phyloP scores from a whole-genome alignment of 805 yeast genomes.

The Starmerella roubikii region DNA sequence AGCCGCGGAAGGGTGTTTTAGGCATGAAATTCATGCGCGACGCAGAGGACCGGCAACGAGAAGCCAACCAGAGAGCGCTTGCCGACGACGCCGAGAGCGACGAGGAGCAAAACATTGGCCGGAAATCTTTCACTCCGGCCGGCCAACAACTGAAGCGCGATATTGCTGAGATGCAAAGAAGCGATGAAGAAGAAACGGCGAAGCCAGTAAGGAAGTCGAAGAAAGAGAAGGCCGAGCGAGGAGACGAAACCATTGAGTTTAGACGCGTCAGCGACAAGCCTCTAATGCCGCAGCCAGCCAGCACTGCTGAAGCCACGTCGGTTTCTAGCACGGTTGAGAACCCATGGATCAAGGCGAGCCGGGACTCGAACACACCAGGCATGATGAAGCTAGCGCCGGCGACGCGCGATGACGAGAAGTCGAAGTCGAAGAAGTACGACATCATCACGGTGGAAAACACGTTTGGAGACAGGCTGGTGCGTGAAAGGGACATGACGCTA shows the following conservation, averaged over 20 bases:
- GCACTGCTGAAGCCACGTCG: background rate
- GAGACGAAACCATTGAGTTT: constrained; percentile 6
- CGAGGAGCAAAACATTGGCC: constrained; percentile 40
- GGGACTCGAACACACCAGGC: constrained; percentile 2
- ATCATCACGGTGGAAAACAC: constrained; percentile 18
- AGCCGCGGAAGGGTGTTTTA: constrained; percentile 67
- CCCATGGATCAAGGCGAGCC: constrained; percentile 11
- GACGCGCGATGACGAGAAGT: background rate
- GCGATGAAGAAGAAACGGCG: constrained; percentile 21
- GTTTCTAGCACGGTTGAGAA: constrained; percentile 1
- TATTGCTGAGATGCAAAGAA: constrained; percentile 18
- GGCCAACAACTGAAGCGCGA: constrained; percentile 19
- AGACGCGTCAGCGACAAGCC: background rate
- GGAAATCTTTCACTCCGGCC: constrained; percentile 15
- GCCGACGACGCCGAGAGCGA: constrained; percentile 22
- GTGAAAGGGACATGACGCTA: constrained; percentile 21
- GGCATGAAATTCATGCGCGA: constrained; percentile 92
- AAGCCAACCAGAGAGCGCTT: constrained; percentile 40
- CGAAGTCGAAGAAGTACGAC: constrained; percentile 23
- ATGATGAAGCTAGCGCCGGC: constrained; percentile 7
- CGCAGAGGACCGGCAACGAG: constrained; percentile 59
- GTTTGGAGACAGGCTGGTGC: constrained; percentile 15
- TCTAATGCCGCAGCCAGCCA: background rate
- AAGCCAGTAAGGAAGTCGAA: constrained; percentile 3
- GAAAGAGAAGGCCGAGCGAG: constrained; percentile 3